A percentile compares a stretch with the other conserved stretches of the same genome.
These are phyloP conservation scores for Umbelopsis ramanniana DNA, from an alignment of 192 early-diverging fungal species.

Conservation along the genomic window DNA sequence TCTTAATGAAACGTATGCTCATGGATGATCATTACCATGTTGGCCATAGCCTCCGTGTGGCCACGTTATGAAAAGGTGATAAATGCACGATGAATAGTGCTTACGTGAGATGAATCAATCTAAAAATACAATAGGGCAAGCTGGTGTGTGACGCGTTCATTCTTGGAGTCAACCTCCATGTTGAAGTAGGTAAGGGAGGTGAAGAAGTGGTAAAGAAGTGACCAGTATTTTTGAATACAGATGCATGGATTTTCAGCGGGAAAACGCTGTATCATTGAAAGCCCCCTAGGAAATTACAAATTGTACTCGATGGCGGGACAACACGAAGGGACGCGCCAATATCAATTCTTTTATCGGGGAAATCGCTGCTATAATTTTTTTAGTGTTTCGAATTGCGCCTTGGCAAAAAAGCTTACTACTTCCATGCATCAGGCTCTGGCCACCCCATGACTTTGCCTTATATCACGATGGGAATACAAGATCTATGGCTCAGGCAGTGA, in stretches of 20 bases:
- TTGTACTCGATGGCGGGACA: too few relatives aligned
- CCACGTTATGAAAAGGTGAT: not conserved
- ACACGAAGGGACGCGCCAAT: too few relatives aligned
- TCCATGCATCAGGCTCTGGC: not conserved
- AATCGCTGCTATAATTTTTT: too few relatives aligned
- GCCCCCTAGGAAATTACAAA: too few relatives aligned
- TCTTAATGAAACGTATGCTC: not conserved
- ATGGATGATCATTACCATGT: not conserved
- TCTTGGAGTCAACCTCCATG: too few relatives aligned
- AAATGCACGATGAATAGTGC: not conserved
- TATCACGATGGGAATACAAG: constrained; percentile 8
- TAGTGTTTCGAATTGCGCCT: too few relatives aligned
- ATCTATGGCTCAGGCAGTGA: not conserved
- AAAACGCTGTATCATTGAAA: not conserved
- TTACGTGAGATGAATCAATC: not conserved
- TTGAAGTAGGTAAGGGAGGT: not conserved
- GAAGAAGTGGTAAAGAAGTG: not conserved
- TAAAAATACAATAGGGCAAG: too few relatives aligned
- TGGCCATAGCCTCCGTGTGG: not conserved
- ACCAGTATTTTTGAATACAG: not conserved
- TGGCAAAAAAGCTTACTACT: too few relatives aligned
- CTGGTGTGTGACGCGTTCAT: too few relatives aligned
- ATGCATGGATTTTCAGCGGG: not conserved
- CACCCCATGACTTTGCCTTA: not conserved
- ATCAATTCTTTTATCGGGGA: too few relatives aligned